Evolutionary conservation across 2,329 filamentous ascomycete species (phyloP).

Genomic region (Fusarium burgessii): DNA sequence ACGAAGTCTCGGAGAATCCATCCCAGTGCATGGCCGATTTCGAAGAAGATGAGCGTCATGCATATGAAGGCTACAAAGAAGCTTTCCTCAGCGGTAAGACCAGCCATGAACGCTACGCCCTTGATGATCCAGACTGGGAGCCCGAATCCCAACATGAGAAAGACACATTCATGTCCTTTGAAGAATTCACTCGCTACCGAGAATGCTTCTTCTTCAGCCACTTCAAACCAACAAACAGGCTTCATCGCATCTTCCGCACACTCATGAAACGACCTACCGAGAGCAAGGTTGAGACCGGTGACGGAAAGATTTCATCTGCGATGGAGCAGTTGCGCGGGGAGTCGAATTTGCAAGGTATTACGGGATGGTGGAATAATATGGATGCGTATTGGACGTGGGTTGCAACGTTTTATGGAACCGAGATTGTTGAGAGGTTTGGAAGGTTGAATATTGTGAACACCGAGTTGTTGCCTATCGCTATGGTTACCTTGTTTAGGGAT

Average conservation of each 20-base stretch:
- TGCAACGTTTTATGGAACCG: conserved; percentile 57
- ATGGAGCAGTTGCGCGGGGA: conserved; percentile 34
- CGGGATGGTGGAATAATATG: conserved; percentile 48
- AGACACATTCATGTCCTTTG: conserved; percentile 58
- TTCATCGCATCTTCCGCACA: conserved; percentile 51
- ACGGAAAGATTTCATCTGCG: conserved; percentile 41
- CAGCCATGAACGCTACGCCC: neutral
- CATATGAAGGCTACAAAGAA: conserved; percentile 52
- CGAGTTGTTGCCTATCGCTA: conserved; percentile 60
- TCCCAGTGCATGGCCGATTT: conserved; percentile 48
- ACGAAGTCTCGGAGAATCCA: conserved; percentile 49
- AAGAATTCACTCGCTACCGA: conserved; percentile 58
- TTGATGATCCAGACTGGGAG: conserved; percentile 44
- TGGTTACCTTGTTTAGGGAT: conserved; percentile 59
- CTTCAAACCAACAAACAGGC: conserved; percentile 16
- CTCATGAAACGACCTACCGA: conserved; percentile 53
- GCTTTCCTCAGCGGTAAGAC: conserved; percentile 50
- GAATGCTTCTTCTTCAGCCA: conserved; percentile 54
- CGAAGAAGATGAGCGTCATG: conserved; percentile 51
- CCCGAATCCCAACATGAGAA: conserved; percentile 48
- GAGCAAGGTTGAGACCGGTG: conserved; percentile 44
- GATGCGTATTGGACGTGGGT: conserved; percentile 63
- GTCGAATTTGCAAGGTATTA: conserved; percentile 41
- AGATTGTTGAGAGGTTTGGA: conserved; percentile 59
- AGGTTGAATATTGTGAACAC: conserved; percentile 59